Evolutionary conservation across 495 filamentous ascomycete genomes (phyloP).

Genomic region (Neurospora intermedia): DNA sequence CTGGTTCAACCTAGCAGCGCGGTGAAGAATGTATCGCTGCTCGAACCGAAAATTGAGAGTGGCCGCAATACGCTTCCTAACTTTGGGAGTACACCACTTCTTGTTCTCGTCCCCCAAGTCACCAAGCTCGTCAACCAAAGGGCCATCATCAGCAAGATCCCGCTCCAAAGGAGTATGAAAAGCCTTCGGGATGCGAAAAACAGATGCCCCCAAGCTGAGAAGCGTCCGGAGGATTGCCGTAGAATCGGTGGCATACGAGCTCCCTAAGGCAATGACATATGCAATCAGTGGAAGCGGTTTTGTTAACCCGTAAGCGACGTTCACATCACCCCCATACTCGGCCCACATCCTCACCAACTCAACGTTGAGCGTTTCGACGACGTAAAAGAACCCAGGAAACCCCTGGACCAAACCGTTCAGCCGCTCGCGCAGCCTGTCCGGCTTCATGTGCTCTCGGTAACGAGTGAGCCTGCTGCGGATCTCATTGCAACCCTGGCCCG

Average conservation of each 20-base stretch:
- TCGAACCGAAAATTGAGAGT: constrained; percentile 21
- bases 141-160: constrained; percentile 14
- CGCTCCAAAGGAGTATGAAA: constrained; percentile 21
- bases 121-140: neutral
- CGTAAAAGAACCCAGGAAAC: constrained; percentile 35
- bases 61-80: constrained; percentile 15
- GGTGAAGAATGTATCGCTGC: constrained; percentile 36
- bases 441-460: constrained; percentile 8
- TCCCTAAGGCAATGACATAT: constrained; percentile 29
- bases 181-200: constrained; percentile 20
- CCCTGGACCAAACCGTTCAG: constrained; percentile 24
- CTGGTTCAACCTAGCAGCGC: constrained; percentile 16
- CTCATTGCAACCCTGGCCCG: constrained; percentile 7
- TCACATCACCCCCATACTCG: constrained; percentile 26
- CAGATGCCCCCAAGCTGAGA: constrained; percentile 30
- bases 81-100: constrained; percentile 11
- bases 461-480: constrained; percentile 16
- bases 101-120: neutral
- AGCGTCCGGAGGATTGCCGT: constrained; percentile 24
- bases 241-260: constrained; percentile 21
- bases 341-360: constrained; percentile 25
- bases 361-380: constrained; percentile 30
- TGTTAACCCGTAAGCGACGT: constrained; percentile 13
- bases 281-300: constrained; percentile 30
- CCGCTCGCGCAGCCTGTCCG: constrained; percentile 12